These are phyloP conservation scores for Globisporangium heterothallicum DNA, from an alignment of 352 stramenopile species.

Conservation along the genomic window DNA sequence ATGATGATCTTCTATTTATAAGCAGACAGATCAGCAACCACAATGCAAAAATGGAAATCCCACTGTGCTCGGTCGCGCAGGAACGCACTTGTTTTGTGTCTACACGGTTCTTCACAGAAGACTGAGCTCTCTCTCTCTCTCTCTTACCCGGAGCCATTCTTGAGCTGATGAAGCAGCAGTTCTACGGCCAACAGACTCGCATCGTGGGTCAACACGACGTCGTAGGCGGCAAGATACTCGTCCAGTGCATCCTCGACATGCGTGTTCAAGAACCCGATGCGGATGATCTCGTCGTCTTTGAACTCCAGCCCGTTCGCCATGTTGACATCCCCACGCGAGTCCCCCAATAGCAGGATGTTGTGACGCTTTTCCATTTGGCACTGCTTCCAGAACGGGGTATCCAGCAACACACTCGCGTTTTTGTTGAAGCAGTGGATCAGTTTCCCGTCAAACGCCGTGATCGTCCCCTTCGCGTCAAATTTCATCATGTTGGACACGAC, in stretches of 20 bases:
- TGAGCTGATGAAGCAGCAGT: constrained; percentile 44
- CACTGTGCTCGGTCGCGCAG: no score
- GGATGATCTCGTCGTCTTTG: constrained; percentile 47
- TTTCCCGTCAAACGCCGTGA: constrained; percentile 51
- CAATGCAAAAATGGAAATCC: neutral
- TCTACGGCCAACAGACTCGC: constrained; percentile 42
- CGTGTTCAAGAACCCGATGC: constrained; percentile 66
- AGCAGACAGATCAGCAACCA: neutral
- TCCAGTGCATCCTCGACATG: constrained; percentile 59
- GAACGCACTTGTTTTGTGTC: no score
- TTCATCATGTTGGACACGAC: constrained; percentile 79
- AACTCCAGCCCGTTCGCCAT: constrained; percentile 53
- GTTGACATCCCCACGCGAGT: constrained; percentile 52
- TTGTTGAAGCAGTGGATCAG: constrained; percentile 80
- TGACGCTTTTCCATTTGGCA: constrained; percentile 40
- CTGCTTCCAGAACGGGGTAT: constrained; percentile 53
- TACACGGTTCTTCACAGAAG: no score
- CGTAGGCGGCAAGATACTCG: constrained; percentile 55
- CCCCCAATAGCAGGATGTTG: constrained; percentile 64
- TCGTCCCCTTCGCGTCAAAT: constrained; percentile 35
- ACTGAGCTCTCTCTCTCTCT: neutral
- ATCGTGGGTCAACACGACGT: constrained; percentile 69
- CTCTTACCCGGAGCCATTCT: constrained; percentile 2
- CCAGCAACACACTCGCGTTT: constrained; percentile 55
- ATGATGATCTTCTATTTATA: neutral